Conservation (phyloP, 495 filamentous ascomycete genomes). For the Penicillium ochrochloron region DNA sequence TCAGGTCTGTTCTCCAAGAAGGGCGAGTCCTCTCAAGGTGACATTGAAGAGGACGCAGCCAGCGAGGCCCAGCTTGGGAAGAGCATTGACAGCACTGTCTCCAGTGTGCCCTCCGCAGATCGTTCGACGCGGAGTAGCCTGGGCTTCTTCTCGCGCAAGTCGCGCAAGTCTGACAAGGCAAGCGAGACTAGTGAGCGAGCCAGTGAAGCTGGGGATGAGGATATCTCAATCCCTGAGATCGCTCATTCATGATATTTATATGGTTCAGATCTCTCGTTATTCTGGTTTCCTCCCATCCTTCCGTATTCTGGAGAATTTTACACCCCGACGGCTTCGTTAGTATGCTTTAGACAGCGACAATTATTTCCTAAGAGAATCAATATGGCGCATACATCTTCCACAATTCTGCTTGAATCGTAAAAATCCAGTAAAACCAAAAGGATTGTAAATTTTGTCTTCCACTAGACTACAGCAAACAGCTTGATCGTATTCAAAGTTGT, state of each 20-base stretch:
- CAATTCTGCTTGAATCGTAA: neutral
- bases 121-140: slow-evolving; percentile 52
- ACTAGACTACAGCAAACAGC: too few species aligned
- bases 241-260: slow-evolving; percentile 18
- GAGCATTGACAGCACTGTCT: slow-evolving; percentile 52
- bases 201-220: slow-evolving; percentile 55
- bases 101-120: slow-evolving; percentile 50
- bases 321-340: slow-evolving; percentile 12
- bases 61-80: slow-evolving; percentile 53
- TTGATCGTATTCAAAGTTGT: neutral
- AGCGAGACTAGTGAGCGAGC: slow-evolving; percentile 52
- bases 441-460: neutral
- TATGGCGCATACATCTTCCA: slow-evolving; percentile 8
- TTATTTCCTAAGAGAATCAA: slow-evolving; percentile 6
- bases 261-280: neutral
- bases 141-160: slow-evolving; percentile 57
- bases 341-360: slow-evolving; percentile 13
- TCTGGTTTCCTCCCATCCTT: neutral
- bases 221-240: slow-evolving; percentile 43
- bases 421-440: neutral
- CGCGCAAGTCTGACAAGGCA: slow-evolving; percentile 50
- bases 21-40: slow-evolving; percentile 54
- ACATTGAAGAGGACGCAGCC: slow-evolving; percentile 53
- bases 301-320: slow-evolving; percentile 1
- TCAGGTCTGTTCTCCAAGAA: slow-evolving; percentile 67